Evolutionary conservation across 805 yeast species (phyloP).

Genomic region (Zygotorulaspora florentina): DNA sequence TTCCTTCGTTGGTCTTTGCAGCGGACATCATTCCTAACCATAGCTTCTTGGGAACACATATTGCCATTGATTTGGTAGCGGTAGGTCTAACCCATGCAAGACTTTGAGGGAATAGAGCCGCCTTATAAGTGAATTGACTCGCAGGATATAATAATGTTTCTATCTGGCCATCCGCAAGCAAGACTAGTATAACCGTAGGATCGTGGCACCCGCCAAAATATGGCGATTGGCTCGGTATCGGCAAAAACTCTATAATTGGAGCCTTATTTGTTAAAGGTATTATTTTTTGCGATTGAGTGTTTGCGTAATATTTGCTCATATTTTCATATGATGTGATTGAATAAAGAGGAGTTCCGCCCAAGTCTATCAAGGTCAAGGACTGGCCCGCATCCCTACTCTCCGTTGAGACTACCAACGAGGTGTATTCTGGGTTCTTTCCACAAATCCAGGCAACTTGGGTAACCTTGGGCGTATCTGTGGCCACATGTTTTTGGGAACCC

Average conservation of each 20-base stretch:
- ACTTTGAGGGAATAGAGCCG: conserved; percentile 73
- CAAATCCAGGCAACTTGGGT: conserved; percentile 71
- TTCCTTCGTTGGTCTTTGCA: conserved; percentile 39
- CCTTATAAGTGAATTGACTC: conserved; percentile 48
- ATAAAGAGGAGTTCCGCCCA: conserved; percentile 76
- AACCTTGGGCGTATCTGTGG: conserved; percentile 38
- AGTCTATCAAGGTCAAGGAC: conserved; percentile 56
- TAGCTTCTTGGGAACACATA: conserved; percentile 55
- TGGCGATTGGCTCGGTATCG: conserved; percentile 63
- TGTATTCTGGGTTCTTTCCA: conserved; percentile 71
- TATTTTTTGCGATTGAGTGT: conserved; percentile 51
- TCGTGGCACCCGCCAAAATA: conserved; percentile 76
- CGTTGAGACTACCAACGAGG: conserved; percentile 68
- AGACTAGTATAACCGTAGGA: conserved; percentile 59
- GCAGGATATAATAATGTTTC: conserved; percentile 56
- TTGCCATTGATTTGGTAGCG: conserved; percentile 51
- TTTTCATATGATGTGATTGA: conserved; percentile 77
- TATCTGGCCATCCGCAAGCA: conserved; percentile 61
- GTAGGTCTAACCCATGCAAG: conserved; percentile 75
- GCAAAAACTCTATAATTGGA: conserved; percentile 43
- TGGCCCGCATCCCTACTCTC: conserved; percentile 47
- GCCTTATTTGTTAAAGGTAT: conserved; percentile 51
- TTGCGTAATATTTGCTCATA: conserved; percentile 72
- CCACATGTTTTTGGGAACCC: conserved; percentile 17
- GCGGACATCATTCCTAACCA: conserved; percentile 77